Percentiles rank a stretch among this genome's conserved stretches.
Conservation (phyloP, 2,329 filamentous ascomycete species). For the Boeremia lycopersici region DNA sequence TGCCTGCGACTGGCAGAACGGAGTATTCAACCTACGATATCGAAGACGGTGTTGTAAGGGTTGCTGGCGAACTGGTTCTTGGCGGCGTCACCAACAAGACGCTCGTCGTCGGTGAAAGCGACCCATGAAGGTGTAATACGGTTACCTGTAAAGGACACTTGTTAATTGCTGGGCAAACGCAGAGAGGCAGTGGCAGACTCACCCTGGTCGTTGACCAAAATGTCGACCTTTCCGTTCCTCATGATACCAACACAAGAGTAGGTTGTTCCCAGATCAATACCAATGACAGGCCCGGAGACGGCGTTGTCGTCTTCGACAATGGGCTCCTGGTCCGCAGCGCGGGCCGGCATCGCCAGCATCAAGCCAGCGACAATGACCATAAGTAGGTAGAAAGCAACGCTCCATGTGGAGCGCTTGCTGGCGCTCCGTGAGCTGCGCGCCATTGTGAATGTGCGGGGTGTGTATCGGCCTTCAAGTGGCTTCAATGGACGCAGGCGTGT, state of each 20-base stretch:
- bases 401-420: constrained; percentile 81
- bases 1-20: neutral
- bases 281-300: constrained; percentile 57
- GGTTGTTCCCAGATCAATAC: constrained; percentile 93
- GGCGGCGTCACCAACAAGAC: constrained; percentile 89
- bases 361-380: constrained; percentile 85
- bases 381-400: constrained; percentile 87
- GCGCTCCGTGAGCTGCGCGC: constrained; percentile 66
- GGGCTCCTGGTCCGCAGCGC: constrained; percentile 72
- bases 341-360: constrained; percentile 77
- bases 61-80: constrained; percentile 57
- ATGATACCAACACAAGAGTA: constrained; percentile 89
- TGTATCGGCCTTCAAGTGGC: constrained; percentile 23
- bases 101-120: constrained; percentile 95
- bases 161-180: constrained; percentile 25
- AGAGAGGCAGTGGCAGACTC: constrained; percentile 13
- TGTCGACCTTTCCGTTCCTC: constrained; percentile 52
- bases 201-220: constrained; percentile 54
- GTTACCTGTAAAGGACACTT: constrained; percentile 43
- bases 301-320: constrained; percentile 66
- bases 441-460: constrained; percentile 54
- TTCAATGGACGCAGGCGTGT: constrained; percentile 24
- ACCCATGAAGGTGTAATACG: constrained; percentile 72
- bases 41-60: constrained; percentile 57
- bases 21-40: constrained; percentile 41